phyloP scores from a whole-genome alignment of 192 early-diverging fungal genomes.

The Gigaspora rosea region DNA sequence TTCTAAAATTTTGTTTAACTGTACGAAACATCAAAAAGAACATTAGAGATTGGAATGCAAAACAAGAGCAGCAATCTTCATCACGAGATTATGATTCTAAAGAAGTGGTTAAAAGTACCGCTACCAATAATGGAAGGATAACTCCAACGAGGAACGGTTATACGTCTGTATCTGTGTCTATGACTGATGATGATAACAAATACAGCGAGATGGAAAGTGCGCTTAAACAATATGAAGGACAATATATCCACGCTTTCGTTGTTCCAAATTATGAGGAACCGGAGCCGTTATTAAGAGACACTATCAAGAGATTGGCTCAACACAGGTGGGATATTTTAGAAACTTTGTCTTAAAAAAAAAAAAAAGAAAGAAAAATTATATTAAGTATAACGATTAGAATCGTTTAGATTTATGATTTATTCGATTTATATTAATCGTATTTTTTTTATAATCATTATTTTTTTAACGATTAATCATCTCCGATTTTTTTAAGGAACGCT shows the following conservation, averaged over 20 bases:
- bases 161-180: neutral
- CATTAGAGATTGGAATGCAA: constrained; percentile 42
- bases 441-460: neutral
- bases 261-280: constrained; percentile 75
- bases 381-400: no score
- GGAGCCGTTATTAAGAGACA: constrained; percentile 66
- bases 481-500: constrained; percentile 41
- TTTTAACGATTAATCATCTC: neutral
- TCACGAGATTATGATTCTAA: neutral
- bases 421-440: neutral
- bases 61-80: constrained; percentile 17
- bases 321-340: constrained; percentile 52
- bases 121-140: constrained; percentile 15
- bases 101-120: constrained; percentile 7
- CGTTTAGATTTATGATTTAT: no score
- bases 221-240: constrained; percentile 36
- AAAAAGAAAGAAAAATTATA: no score
- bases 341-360: no score
- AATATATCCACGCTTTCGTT: constrained; percentile 67
- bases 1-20: constrained; percentile 51
- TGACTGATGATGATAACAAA: neutral
- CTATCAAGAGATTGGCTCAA: constrained; percentile 65
- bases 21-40: constrained; percentile 44
- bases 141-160: constrained; percentile 11
- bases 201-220: constrained; percentile 39